A percentile compares a stretch with the other conserved stretches of the same genome.
Evolutionary conservation across 169 alveolate genomes (phyloP).

Genomic region (Plasmodium gaboni): DNA sequence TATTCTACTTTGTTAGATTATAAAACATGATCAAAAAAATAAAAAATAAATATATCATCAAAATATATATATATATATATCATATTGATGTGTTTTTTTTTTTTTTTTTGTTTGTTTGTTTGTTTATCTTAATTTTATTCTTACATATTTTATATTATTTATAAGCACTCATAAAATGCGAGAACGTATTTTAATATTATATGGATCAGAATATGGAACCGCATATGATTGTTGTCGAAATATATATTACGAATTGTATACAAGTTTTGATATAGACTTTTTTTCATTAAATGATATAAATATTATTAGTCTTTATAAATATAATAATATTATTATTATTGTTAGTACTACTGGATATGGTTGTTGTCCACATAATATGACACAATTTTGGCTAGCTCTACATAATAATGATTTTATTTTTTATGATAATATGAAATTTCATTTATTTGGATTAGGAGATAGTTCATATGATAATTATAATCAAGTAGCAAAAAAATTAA

Average conservation of each 20-base stretch:
- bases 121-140: no score
- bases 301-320: constrained; percentile 29
- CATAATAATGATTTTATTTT: constrained; percentile 14
- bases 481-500: constrained; percentile 55
- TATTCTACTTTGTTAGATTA: constrained; percentile 11
- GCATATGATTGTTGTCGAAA: constrained; percentile 68
- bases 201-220: constrained; percentile 67
- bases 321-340: constrained; percentile 54
- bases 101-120: no score
- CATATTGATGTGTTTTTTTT: neutral
- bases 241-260: constrained; percentile 45
- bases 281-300: constrained; percentile 27
- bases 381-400: constrained; percentile 35
- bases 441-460: constrained; percentile 70
- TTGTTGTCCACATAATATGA: constrained; percentile 36
- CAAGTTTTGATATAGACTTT: constrained; percentile 34
- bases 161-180: neutral
- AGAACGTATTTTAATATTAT: constrained; percentile 13
- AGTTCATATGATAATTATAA: constrained; percentile 73
- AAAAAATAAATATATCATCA: neutral
- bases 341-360: constrained; percentile 77
- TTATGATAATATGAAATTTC: constrained; percentile 48
- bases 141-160: neutral
- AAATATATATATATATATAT: neutral
- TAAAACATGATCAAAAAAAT: neutral